phyloP scores from a whole-genome alignment of 495 filamentous ascomycete species.

The Copromyces sp. region DNA sequence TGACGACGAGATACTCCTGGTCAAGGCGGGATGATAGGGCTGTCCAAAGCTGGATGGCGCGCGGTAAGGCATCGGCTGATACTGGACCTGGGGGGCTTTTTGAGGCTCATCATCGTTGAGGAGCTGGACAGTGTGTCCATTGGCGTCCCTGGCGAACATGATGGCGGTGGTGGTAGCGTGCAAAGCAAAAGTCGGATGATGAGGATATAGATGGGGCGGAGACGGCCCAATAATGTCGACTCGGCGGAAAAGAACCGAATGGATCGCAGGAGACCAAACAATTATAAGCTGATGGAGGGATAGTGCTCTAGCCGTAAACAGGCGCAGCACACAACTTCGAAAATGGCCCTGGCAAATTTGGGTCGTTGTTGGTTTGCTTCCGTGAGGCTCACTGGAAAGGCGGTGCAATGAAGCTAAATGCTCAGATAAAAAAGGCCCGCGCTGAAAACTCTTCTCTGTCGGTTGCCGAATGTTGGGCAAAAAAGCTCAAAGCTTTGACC shows the following conservation, averaged over 20 bases:
- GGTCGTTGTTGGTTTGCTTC: not conserved
- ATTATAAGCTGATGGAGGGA: not conserved
- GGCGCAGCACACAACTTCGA: not conserved
- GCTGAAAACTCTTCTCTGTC: not conserved
- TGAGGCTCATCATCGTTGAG: slow-evolving; percentile 37
- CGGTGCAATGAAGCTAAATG: not conserved
- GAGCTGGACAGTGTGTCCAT: slow-evolving; percentile 43
- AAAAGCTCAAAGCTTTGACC: not conserved
- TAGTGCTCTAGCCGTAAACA: not conserved
- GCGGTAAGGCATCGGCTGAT: slow-evolving; percentile 1
- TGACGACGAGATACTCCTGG: slow-evolving; percentile 24
- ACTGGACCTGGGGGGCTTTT: slow-evolving; percentile 4
- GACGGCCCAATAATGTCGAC: not conserved
- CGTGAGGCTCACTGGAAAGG: not conserved
- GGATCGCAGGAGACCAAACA: not conserved
- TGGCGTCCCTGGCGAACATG: slow-evolving; percentile 40
- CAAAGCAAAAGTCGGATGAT: not conserved
- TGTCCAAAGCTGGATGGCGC: slow-evolving; percentile 3
- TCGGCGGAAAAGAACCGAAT: not conserved
- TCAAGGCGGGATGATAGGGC: slow-evolving; percentile 5
- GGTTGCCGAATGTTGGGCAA: not conserved
- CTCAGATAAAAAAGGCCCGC: not conserved
- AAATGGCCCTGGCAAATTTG: not conserved
- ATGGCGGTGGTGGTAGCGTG: slow-evolving; percentile 11
- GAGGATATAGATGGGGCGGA: not conserved